A percentile compares a stretch with the other conserved stretches of the same genome.
Conservation (phyloP, 1,284 basidiomycete species). For the Sporisorium sorghi region DNA sequence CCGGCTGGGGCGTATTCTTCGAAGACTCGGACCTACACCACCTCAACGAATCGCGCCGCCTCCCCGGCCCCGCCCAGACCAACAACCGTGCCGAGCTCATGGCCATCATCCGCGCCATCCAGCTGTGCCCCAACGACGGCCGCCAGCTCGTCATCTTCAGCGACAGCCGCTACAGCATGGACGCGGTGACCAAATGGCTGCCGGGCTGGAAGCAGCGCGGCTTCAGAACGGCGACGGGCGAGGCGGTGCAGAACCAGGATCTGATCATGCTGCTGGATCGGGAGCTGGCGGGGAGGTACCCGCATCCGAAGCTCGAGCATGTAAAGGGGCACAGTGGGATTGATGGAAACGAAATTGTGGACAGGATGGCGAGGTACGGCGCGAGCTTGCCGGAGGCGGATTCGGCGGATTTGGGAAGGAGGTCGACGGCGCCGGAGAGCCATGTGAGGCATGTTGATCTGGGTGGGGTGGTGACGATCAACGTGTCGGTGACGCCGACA, state of each 20-base stretch:
- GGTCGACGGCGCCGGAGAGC: neutral
- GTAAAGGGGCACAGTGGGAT: constrained; percentile 80
- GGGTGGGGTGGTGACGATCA: neutral
- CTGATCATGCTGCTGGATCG: constrained; percentile 76
- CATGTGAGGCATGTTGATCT: neutral
- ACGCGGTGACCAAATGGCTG: constrained; percentile 76
- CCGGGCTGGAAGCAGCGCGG: constrained; percentile 74
- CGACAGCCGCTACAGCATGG: constrained; percentile 81
- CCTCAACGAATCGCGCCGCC: constrained; percentile 81
- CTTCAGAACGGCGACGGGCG: constrained; percentile 73
- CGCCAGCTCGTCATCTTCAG: constrained; percentile 76
- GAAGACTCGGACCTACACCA: constrained; percentile 23
- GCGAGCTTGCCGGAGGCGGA: constrained; percentile 21
- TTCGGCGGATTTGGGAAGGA: neutral
- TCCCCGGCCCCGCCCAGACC: constrained; percentile 81
- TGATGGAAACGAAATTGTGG: constrained; percentile 82
- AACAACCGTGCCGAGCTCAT: constrained; percentile 89
- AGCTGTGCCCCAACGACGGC: constrained; percentile 74
- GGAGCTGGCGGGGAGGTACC: constrained; percentile 19
- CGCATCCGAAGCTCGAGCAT: constrained; percentile 72
- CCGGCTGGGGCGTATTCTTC: constrained; percentile 66
- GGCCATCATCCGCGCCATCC: constrained; percentile 80
- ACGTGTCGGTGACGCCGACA: constrained; percentile 1
- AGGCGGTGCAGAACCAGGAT: constrained; percentile 76
- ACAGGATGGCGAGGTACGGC: constrained; percentile 69